Conservation (phyloP, 106 monocot genomes). For the Xerophyta viscosa region DNA sequence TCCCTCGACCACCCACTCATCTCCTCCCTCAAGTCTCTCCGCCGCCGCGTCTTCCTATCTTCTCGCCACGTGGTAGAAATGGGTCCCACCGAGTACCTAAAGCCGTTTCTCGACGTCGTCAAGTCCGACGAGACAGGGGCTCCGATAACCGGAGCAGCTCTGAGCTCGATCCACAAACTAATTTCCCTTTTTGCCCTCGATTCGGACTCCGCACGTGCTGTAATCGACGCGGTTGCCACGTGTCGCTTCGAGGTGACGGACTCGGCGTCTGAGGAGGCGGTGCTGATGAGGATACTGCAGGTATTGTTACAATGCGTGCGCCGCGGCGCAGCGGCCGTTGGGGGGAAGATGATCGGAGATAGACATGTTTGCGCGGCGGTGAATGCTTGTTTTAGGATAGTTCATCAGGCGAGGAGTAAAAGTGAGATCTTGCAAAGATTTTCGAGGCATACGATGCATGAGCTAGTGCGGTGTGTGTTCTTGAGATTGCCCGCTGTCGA, state of each 20-base stretch:
- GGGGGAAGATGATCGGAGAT: not conserved
- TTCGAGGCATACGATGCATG: not conserved
- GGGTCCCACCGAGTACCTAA: not conserved
- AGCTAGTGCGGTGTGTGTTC: not conserved
- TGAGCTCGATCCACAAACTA: not conserved
- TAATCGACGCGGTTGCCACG: not conserved
- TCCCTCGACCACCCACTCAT: not conserved
- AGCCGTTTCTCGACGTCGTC: not conserved
- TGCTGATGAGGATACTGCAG: conserved; percentile 2
- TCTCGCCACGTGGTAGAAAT: not conserved
- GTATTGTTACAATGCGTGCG: not conserved
- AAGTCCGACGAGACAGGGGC: not conserved
- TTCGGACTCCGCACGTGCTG: not conserved
- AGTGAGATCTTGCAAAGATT: not conserved
- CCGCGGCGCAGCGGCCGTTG: too few species aligned
- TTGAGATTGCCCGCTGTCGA: not conserved
- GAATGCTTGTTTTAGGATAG: not conserved
- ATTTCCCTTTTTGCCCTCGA: not conserved
- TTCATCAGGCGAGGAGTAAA: not conserved
- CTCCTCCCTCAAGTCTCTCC: not conserved
- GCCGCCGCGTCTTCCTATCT: not conserved
- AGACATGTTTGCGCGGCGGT: not conserved
- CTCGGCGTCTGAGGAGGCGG: not conserved
- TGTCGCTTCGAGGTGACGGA: conserved; percentile 3
- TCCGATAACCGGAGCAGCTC: not conserved